A percentile compares a stretch with the other conserved stretches of the same genome.
Evolutionary conservation across 805 yeast species (phyloP).

Genomic region (Schwanniomyces polymorphus): DNA sequence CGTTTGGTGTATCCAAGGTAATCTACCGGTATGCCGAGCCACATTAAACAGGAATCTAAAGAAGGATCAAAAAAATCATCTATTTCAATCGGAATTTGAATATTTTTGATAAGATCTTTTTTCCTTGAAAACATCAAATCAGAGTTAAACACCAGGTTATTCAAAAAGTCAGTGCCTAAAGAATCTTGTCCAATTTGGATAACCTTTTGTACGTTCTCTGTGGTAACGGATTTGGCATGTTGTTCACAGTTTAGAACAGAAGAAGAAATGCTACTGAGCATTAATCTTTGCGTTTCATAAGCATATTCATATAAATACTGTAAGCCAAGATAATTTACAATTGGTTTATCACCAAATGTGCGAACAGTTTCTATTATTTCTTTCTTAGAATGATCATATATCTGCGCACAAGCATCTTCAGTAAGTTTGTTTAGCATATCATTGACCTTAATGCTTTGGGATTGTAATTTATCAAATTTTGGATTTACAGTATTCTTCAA

Average conservation of each 20-base stretch:
- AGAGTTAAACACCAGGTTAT: slow-evolving; percentile 64
- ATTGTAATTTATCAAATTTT: slow-evolving; percentile 53
- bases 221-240: slow-evolving; percentile 63
- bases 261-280: slow-evolving; percentile 64
- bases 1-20: slow-evolving; percentile 23
- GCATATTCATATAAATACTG: slow-evolving; percentile 71
- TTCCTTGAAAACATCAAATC: slow-evolving; percentile 81
- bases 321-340: slow-evolving; percentile 61
- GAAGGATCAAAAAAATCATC: slow-evolving; percentile 83
- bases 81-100: slow-evolving; percentile 60
- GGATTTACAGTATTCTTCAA: slow-evolving; percentile 60
- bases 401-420: slow-evolving; percentile 57
- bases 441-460: slow-evolving; percentile 52
- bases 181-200: slow-evolving; percentile 59
- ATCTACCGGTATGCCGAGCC: slow-evolving; percentile 41
- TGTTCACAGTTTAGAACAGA: slow-evolving; percentile 67
- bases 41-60: slow-evolving; percentile 53
- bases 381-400: slow-evolving; percentile 60
- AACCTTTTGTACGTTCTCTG: slow-evolving; percentile 59
- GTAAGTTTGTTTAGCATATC: slow-evolving; percentile 62
- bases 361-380: slow-evolving; percentile 53
- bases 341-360: slow-evolving; percentile 50
- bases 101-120: slow-evolving; percentile 59
- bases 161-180: slow-evolving; percentile 62
- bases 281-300: slow-evolving; percentile 60